phyloP scores from a whole-genome alignment of 805 yeast species.

The Schwanniomyces polymorphus region DNA sequence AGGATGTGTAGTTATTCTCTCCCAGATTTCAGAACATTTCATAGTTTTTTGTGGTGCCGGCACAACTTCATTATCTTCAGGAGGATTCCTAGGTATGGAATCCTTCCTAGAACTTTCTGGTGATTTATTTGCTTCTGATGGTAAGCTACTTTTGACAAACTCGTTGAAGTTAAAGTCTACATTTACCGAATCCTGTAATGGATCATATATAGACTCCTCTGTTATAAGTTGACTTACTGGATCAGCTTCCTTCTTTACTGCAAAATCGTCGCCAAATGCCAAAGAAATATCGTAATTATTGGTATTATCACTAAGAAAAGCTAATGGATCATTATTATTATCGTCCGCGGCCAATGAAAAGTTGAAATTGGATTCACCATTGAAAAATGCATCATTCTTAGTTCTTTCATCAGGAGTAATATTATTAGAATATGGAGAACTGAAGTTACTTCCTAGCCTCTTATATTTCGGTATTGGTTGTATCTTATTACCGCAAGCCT shows the following conservation, averaged over 20 bases:
- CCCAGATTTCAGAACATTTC: constrained; percentile 93
- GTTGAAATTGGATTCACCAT: constrained; percentile 7
- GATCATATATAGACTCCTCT: constrained; percentile 60
- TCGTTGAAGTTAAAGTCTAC: constrained; percentile 38
- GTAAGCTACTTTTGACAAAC: constrained; percentile 31
- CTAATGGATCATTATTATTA: constrained; percentile 39
- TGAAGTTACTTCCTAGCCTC: constrained; percentile 9
- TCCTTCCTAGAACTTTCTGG: constrained; percentile 10
- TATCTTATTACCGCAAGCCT: constrained; percentile 80
- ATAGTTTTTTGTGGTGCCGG: constrained; percentile 65
- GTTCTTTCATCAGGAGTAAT: constrained; percentile 14
- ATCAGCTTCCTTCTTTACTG: constrained; percentile 22
- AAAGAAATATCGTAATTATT: constrained; percentile 54
- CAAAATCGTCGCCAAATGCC: constrained; percentile 40
- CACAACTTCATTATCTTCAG: constrained; percentile 48
- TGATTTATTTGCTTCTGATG: constrained; percentile 17
- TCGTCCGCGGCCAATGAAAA: constrained; percentile 10
- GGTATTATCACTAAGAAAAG: constrained; percentile 40
- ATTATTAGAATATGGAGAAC: constrained; percentile 20
- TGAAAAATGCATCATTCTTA: constrained; percentile 18
- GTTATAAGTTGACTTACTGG: constrained; percentile 47
- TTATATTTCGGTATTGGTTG: constrained; percentile 61
- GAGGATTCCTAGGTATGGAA: background rate
- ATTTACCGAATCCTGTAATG: constrained; percentile 36
- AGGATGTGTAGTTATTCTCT: constrained; percentile 91